A percentile compares a stretch with the other conserved stretches of the same genome.
These are phyloP conservation scores for Meyerozyma sp. DNA, from an alignment of 1,139 yeast species.

Conservation along the genomic window DNA sequence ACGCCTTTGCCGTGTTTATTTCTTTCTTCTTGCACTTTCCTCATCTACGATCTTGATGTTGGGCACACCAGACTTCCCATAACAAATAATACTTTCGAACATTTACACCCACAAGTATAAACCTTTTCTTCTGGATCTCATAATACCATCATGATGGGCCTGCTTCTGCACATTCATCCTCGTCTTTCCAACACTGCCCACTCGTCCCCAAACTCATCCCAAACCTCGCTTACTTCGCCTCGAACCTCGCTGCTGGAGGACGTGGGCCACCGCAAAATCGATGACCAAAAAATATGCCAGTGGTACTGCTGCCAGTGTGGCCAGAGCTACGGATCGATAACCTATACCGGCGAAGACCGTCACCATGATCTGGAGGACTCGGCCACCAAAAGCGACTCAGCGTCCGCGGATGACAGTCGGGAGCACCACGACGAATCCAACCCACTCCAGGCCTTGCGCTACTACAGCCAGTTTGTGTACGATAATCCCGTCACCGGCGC, in stretches of 20 bases:
- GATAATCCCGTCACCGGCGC: conserved; percentile 11
- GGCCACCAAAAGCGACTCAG: not conserved
- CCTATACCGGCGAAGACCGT: conserved; percentile 18
- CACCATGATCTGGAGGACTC: conserved; percentile 3
- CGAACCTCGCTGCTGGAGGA: not conserved
- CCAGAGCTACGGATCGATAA: conserved; percentile 42
- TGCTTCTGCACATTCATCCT: not conserved
- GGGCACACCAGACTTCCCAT: not conserved
- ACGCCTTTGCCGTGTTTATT: not conserved
- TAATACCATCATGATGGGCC: not conserved
- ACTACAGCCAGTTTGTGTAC: conserved; percentile 26
- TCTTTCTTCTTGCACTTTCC: not conserved
- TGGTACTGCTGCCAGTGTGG: conserved; percentile 54
- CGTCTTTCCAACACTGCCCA: not conserved
- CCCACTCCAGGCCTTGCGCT: conserved; percentile 16
- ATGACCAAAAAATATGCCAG: conserved; percentile 39
- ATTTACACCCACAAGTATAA: too few species aligned
- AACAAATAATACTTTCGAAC: not conserved
- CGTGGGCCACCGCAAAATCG: not conserved
- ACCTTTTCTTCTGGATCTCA: not conserved
- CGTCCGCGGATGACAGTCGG: too few species aligned
- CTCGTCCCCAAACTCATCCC: not conserved
- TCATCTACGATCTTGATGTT: not conserved
- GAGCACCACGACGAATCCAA: conserved; percentile 3
- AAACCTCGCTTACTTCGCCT: not conserved